Evolutionary conservation across 306 rosid genomes (phyloP), one percentile per base, ranked within the genome.

Genomic region (Lupinus albus): DNA sequence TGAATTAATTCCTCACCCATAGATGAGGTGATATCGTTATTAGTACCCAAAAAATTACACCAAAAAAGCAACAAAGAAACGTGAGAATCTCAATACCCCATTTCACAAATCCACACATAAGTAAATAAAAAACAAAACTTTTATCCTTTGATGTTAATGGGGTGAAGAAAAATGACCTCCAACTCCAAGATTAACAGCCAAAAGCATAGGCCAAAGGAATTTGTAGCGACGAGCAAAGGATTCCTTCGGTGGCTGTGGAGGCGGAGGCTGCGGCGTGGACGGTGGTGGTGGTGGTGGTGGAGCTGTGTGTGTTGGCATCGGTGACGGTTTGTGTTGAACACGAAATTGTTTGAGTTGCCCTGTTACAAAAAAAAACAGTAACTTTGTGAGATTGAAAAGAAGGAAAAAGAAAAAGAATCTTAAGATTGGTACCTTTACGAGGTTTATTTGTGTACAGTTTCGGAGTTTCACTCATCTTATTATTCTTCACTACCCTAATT

Each of bases 171-270:
- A 78, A 30, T 62, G 5, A 93, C 99, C 97, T 86, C 96, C 97
- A 30, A 90, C 73, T 32, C 85, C 95, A 68, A 93, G 80, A 87
- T 90, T 94, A 3, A 85, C 96, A 46, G 92, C 75, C 85, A 94
- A 82, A 47, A 94, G 75, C 84, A 85, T 54, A 28, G 99, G 97
- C 99, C 89, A 88, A 12, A 94, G 59, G 41, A 73, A 94, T 72
- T 80, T 94, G 76, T 85, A 85, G 59, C 97, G 95, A 39, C 95
- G 91, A 28, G 76, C 77, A 83, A 94, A 90, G 0, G 97, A 77
- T 75, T 78, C 91, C 64, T 78, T 89, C 1, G 85, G 87, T 7
- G 84, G 87, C 52, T 76, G 83, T 3, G 84, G 83, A 0, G 86
- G 84, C n/a, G 75, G 78, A 1, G 42, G 83, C 11, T n/a, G n/a